Evolutionary conservation across 2,329 filamentous ascomycete species (phyloP).

Genomic region (Aaosphaeria pasadenensis): DNA sequence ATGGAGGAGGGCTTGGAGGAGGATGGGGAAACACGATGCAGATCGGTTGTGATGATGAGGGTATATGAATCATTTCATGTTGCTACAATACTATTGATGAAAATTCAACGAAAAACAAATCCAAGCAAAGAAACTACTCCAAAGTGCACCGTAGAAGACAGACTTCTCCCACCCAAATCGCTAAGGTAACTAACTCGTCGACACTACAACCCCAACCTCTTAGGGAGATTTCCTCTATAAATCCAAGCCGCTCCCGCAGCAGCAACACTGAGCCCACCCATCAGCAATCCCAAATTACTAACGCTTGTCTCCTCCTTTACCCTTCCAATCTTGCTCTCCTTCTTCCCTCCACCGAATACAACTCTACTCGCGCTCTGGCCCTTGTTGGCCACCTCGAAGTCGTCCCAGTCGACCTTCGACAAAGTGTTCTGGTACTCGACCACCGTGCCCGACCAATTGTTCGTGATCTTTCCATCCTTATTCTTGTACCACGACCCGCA

Average conservation of each 20-base stretch:
- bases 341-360: constrained; percentile 32
- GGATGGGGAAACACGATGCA: not conserved
- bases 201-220: constrained; percentile 9
- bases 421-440: constrained; percentile 54
- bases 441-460: constrained; percentile 56
- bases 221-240: constrained; percentile 10
- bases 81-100: not conserved
- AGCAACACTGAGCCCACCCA: too few species aligned
- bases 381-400: constrained; percentile 36
- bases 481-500: constrained; percentile 59
- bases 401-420: constrained; percentile 42
- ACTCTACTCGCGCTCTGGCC: constrained; percentile 20
- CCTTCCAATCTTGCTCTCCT: constrained; percentile 37
- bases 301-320: constrained; percentile 46
- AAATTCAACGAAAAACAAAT: not conserved
- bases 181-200: not conserved
- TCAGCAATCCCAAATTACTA: constrained; percentile 27
- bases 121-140: not conserved
- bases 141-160: not conserved
- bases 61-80: not conserved
- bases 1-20: not conserved
- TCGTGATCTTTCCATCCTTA: constrained; percentile 52
- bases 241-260: constrained; percentile 13
- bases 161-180: too few species aligned
- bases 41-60: not conserved